These are phyloP conservation scores for Aphanomyces euteiches DNA, from an alignment of 352 stramenopile genomes.

Conservation along the genomic window DNA sequence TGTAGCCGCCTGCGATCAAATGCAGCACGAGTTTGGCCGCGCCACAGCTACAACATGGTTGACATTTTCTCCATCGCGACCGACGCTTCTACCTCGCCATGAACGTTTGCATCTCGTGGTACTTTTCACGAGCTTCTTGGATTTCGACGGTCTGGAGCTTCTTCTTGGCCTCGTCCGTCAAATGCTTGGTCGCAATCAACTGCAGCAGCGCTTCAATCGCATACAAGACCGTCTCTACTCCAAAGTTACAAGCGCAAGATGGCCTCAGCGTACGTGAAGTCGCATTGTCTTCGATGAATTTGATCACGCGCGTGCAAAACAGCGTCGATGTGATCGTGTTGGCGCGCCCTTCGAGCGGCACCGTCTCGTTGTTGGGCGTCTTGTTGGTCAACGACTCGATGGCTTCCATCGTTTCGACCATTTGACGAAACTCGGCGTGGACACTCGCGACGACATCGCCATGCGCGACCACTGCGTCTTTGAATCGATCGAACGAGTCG, in stretches of 20 bases:
- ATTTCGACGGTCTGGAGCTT: slow-evolving; percentile 24
- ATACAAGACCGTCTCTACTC: slow-evolving; percentile 16
- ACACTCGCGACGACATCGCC: slow-evolving; percentile 8
- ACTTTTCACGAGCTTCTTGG: slow-evolving; percentile 24
- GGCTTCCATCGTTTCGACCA: slow-evolving; percentile 16
- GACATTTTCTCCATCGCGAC: background rate
- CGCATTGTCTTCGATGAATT: slow-evolving; percentile 26
- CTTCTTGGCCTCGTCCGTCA: slow-evolving; percentile 25
- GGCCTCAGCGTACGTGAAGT: slow-evolving; percentile 12
- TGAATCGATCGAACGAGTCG: slow-evolving; percentile 16
- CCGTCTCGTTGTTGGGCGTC: background rate
- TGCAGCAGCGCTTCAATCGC: slow-evolving; percentile 22
- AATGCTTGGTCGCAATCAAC: slow-evolving; percentile 17
- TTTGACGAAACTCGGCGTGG: slow-evolving; percentile 7
- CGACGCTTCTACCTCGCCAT: slow-evolving; percentile 19
- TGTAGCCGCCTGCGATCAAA: slow-evolving; percentile 24
- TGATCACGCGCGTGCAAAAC: slow-evolving; percentile 21
- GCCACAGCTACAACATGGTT: slow-evolving; percentile 12
- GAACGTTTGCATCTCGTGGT: slow-evolving; percentile 24
- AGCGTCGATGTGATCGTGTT: slow-evolving; percentile 28
- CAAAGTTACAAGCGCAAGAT: background rate
- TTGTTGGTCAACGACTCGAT: slow-evolving; percentile 27
- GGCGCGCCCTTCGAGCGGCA: slow-evolving; percentile 13
- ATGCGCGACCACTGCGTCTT: slow-evolving; percentile 4
- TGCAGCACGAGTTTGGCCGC: slow-evolving; percentile 25